Evolutionary conservation across 495 filamentous ascomycete species (phyloP).

Genomic region (Patellaria atrata): DNA sequence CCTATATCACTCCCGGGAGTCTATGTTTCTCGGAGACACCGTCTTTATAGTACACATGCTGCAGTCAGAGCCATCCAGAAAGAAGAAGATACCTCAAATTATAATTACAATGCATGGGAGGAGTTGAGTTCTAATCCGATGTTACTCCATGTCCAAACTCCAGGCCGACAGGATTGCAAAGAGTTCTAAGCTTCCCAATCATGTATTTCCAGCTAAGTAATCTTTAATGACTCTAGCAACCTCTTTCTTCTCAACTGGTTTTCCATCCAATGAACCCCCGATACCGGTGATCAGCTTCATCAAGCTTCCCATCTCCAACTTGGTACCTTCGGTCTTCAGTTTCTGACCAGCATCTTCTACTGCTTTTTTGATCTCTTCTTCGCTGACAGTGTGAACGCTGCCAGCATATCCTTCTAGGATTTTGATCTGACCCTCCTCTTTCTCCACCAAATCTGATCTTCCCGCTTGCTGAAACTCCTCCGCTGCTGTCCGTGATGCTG

Average conservation of each 20-base stretch:
- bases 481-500: constrained; percentile 35
- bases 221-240: constrained; percentile 35
- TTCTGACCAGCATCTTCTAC: constrained; percentile 31
- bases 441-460: constrained; percentile 40
- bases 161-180: too few relatives aligned
- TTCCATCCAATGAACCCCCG: constrained; percentile 37
- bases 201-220: neutral
- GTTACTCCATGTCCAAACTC: too few relatives aligned
- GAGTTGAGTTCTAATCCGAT: too few relatives aligned
- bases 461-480: constrained; percentile 37
- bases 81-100: too few relatives aligned
- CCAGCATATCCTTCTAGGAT: constrained; percentile 44
- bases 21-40: too few relatives aligned
- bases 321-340: constrained; percentile 31
- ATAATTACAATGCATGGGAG: too few relatives aligned
- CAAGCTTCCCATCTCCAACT: constrained; percentile 32
- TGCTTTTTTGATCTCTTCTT: constrained; percentile 35
- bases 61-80: too few relatives aligned
- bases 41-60: too few relatives aligned
- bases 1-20: too few relatives aligned
- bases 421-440: constrained; percentile 40
- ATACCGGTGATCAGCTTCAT: constrained; percentile 35
- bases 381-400: constrained; percentile 32
- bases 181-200: neutral
- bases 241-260: constrained; percentile 37